Base-by-base conservation (phyloP, 371 early-diverging fungal species). In the Rhizopus arrhizus region DNA sequence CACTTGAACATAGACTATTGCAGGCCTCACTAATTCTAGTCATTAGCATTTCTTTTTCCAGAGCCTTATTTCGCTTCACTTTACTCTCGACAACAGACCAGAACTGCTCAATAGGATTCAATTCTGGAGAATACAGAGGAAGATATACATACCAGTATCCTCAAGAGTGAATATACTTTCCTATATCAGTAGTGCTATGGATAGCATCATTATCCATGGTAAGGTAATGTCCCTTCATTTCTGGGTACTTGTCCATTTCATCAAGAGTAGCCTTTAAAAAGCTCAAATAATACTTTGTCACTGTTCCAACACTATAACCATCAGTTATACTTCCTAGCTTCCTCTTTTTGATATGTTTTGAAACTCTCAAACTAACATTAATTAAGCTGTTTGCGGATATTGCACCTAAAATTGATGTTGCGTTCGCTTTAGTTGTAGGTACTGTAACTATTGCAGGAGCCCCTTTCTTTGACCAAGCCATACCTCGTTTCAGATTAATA, bases 71-170 rank as follows among this genome's bases (percentile, higher is more conserved):
- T 35, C 46, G 35, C 35, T 46, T 59, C 12, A 59, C 42, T 53
- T 53, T 59, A 53, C 36, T 53, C 45, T 52, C 53, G 10, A 59
- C 53, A n/a, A 46, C 52, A 57, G 61, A 41, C 65, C 60, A 65
- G 53, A 60, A 60, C 32, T 65, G 56, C 35, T 65, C 65, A 13
- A 65, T 65, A n/a, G n/a, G n/a, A n/a, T n/a, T n/a, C n/a, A n/a
- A n/a, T n/a, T n/a, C n/a, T n/a, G n/a, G n/a, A n/a, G n/a, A n/a
- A n/a, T n/a, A n/a, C n/a, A n/a, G n/a, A n/a, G n/a, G n/a, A n/a
- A n/a, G n/a, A n/a, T n/a, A n/a, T n/a, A n/a, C n/a, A n/a, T n/a
- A n/a, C n/a, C n/a, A n/a, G n/a, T n/a, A n/a, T n/a, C n/a, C n/a
- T n/a, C n/a, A n/a, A n/a, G n/a, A n/a, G n/a, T n/a, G n/a, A n/a